A percentile compares a stretch with the other conserved stretches of the same genome.
Conservation (phyloP, 768 basidiomycete species). For the Leccinum incarnatum region DNA sequence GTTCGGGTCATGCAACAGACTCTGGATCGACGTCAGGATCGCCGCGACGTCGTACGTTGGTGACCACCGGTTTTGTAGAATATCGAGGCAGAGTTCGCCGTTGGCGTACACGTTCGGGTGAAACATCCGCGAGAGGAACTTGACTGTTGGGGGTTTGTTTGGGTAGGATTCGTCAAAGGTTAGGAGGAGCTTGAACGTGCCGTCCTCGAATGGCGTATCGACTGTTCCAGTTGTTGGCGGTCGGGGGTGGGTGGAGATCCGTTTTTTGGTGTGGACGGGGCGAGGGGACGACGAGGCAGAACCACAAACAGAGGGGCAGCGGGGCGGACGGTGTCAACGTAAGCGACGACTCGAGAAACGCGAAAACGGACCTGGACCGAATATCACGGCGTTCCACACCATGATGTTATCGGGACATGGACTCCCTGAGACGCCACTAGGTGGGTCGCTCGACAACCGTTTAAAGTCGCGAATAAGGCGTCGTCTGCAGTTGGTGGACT, state of each 20-base stretch:
- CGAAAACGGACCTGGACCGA: constrained; percentile 82
- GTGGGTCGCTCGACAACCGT: constrained; percentile 89
- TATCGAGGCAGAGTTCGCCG: constrained; percentile 97
- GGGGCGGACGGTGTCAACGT: background rate
- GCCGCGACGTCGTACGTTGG: constrained; percentile 99
- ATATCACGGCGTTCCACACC: constrained; percentile 99
- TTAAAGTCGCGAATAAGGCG: constrained; percentile 99
- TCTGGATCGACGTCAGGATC: constrained; percentile 95
- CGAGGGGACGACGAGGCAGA: background rate
- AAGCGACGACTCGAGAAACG: background rate
- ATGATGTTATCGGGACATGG: constrained; percentile 99
- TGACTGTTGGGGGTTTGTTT: constrained; percentile 96
- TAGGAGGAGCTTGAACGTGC: constrained; percentile 94
- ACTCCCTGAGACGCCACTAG: constrained; percentile 93
- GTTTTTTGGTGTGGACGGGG: too few species aligned
- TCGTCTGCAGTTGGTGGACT: constrained; percentile 94
- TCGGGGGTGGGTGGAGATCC: too few species aligned
- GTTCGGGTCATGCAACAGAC: constrained; percentile 94
- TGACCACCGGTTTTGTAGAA: constrained; percentile 97
- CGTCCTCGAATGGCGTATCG: constrained; percentile 99
- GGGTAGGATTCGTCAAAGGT: constrained; percentile 98
- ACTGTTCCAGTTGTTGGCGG: constrained; percentile 43
- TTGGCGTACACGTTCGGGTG: constrained; percentile 99
- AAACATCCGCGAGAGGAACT: constrained; percentile 97
- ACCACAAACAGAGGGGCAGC: background rate